phyloP scores from a whole-genome alignment of 148 eudicot genomes.

The Spergularia marina region DNA sequence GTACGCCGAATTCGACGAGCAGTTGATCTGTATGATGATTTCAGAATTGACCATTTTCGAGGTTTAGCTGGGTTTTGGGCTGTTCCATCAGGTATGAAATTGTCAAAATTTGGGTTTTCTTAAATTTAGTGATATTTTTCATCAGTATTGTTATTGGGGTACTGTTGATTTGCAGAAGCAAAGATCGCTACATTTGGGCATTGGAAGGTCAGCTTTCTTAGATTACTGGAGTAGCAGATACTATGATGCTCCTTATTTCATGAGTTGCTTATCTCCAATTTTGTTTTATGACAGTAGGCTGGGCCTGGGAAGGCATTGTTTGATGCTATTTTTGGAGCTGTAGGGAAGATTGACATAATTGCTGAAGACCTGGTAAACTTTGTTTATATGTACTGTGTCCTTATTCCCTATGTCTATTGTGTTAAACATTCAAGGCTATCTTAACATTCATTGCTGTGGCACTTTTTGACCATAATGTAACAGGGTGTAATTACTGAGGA shows the following conservation, averaged over 20 bases:
- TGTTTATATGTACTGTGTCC: background rate
- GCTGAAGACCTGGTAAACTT: constrained; percentile 95
- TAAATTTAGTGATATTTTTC: background rate
- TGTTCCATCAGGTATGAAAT: constrained; percentile 77
- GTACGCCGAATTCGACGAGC: constrained; percentile 72
- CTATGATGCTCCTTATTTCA: background rate
- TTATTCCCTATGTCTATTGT: background rate
- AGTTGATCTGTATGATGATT: constrained; percentile 78
- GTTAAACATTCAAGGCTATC: background rate
- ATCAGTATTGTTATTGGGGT: background rate
- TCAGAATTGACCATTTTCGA: constrained; percentile 96
- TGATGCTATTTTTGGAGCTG: constrained; percentile 67
- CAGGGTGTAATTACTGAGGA: constrained; percentile 99
- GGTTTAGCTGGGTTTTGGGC: constrained; percentile 99
- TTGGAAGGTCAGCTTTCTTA: constrained; percentile 75
- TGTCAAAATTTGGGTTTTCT: background rate
- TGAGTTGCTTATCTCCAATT: constrained; percentile 14
- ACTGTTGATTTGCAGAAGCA: constrained; percentile 56
- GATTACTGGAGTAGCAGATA: background rate
- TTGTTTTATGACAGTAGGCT: constrained; percentile 61
- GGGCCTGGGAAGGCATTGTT: constrained; percentile 92
- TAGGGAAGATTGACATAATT: constrained; percentile 75
- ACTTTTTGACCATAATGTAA: constrained; percentile 10
- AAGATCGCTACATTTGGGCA: constrained; percentile 68
- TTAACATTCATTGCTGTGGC: background rate